Percentiles rank a stretch among this genome's conserved stretches.
Evolutionary conservation across 495 filamentous ascomycete species (phyloP).

Genomic region (Daldinia vernicosa): DNA sequence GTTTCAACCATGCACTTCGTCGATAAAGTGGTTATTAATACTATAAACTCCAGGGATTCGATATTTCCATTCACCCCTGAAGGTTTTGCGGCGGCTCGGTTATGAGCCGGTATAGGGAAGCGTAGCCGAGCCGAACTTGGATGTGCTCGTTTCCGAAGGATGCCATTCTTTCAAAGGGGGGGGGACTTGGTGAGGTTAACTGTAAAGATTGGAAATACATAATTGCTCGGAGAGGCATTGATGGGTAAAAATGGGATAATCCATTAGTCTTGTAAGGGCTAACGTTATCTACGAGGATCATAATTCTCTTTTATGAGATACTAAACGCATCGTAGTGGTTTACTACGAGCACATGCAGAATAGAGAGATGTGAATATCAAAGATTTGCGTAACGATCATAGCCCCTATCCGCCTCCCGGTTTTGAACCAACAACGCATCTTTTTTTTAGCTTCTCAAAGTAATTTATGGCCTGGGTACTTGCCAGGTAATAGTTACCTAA

Average conservation of each 20-base stretch:
- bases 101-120: neutral
- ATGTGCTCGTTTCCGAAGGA: neutral
- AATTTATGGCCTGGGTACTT: too few species aligned
- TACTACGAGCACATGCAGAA: neutral
- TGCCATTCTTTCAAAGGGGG: neutral
- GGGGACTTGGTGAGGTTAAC: too few species aligned
- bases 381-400: neutral
- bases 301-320: too few species aligned
- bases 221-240: too few species aligned
- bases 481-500: too few species aligned
- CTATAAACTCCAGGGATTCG: neutral
- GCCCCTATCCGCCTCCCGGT: neutral
- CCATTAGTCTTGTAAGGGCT: neutral
- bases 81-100: neutral
- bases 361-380: neutral
- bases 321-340: too few species aligned
- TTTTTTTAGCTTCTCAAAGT: too few species aligned
- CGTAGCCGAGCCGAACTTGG: neutral
- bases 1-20: neutral
- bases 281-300: neutral
- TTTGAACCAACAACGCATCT: neutral
- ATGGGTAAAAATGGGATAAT: neutral
- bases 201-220: too few species aligned
- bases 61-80: neutral
- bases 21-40: neutral